phyloP scores from a whole-genome alignment of 2,329 filamentous ascomycete genomes.

The Monosporascus sp. region DNA sequence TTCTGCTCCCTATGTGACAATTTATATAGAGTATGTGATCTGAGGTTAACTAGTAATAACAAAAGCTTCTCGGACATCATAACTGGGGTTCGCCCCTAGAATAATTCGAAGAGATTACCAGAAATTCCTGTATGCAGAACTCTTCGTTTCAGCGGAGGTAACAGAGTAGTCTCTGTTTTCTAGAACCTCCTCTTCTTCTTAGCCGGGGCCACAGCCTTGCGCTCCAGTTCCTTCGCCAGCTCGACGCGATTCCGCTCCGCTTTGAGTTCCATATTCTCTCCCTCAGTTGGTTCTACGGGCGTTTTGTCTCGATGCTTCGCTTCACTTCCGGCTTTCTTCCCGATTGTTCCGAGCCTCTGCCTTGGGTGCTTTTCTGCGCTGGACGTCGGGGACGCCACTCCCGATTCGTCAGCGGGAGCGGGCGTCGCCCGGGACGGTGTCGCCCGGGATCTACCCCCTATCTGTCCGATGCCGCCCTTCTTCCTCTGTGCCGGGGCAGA shows the following conservation, averaged over 20 bases:
- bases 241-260: slow-evolving; percentile 47
- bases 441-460: slow-evolving; percentile 4
- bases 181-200: slow-evolving; percentile 54
- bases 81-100: too few species aligned
- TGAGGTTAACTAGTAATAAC: too few species aligned
- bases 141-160: too few species aligned
- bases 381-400: neutral
- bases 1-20: too few species aligned
- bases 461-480: slow-evolving; percentile 4
- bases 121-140: too few species aligned
- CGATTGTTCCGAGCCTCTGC: neutral
- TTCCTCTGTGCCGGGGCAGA: slow-evolving; percentile 8
- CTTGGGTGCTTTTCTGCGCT: neutral
- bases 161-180: neutral
- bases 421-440: neutral
- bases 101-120: too few species aligned
- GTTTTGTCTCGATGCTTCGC: neutral
- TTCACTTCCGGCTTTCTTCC: slow-evolving; percentile 2
- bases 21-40: too few species aligned
- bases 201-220: slow-evolving; percentile 41
- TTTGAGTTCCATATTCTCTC: slow-evolving; percentile 27
- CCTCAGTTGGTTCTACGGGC: slow-evolving; percentile 3
- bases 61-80: too few species aligned
- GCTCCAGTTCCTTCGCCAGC: slow-evolving; percentile 44
- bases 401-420: neutral